A percentile compares a stretch with the other conserved stretches of the same genome.
Conservation (phyloP, 2,329 filamentous ascomycete genomes). For the Daldinia eschscholtzii region DNA sequence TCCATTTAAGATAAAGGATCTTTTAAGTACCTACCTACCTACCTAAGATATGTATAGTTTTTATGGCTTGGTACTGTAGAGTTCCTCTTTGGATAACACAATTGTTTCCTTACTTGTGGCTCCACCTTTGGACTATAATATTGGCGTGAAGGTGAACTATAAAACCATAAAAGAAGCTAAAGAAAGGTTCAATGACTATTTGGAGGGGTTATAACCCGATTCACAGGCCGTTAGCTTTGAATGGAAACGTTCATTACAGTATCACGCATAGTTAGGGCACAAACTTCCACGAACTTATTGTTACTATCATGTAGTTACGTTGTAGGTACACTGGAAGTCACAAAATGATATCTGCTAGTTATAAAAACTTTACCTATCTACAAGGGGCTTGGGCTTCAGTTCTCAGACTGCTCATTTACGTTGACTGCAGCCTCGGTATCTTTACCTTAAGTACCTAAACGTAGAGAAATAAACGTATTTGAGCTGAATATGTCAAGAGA, state of each 20-base stretch:
- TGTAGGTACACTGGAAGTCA: too few species aligned
- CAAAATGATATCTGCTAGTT: too few species aligned
- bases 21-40: too few species aligned
- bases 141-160: too few species aligned
- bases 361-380: not conserved
- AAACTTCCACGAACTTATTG: not conserved
- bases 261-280: not conserved
- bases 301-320: not conserved
- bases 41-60: too few species aligned
- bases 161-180: too few species aligned
- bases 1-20: too few species aligned
- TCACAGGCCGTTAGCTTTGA: not conserved
- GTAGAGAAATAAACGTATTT: not conserved
- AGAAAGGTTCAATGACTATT: not conserved
- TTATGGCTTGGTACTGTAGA: too few species aligned
- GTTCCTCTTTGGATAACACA: too few species aligned
- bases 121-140: too few species aligned
- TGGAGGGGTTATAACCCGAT: not conserved
- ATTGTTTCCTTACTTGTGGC: too few species aligned
- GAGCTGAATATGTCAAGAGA: conserved; percentile 5
- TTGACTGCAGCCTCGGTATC: not conserved
- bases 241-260: not conserved
- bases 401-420: not conserved
- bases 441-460: not conserved
- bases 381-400: not conserved